Evolutionary conservation across 2,329 filamentous ascomycete genomes (phyloP).

Genomic region (Fusarium albidum): DNA sequence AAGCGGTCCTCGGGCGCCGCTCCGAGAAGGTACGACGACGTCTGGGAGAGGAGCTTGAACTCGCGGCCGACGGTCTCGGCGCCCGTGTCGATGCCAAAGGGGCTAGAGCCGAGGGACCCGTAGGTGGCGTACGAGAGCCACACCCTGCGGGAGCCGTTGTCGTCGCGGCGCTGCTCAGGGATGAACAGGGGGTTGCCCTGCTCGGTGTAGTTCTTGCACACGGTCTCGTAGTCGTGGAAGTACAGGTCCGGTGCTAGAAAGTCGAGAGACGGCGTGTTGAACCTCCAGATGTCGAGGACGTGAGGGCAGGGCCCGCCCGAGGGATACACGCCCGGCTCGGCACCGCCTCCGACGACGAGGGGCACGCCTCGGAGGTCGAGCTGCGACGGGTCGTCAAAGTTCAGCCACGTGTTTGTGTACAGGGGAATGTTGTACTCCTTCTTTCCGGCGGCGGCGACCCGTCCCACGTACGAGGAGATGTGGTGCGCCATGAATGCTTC

Average conservation of each 20-base stretch:
- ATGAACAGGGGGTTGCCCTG: slow-evolving; percentile 57
- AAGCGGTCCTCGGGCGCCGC: slow-evolving; percentile 44
- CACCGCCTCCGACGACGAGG: slow-evolving; percentile 47
- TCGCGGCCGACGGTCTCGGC: slow-evolving; percentile 42
- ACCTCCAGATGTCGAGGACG: slow-evolving; percentile 50
- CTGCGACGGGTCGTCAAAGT: slow-evolving; percentile 43
- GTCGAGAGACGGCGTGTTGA: slow-evolving; percentile 51
- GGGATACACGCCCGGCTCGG: slow-evolving; percentile 46
- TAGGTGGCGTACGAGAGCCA: slow-evolving; percentile 53
- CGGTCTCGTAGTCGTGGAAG: slow-evolving; percentile 55
- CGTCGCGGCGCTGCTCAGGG: slow-evolving; percentile 60
- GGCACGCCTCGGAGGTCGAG: slow-evolving; percentile 45
- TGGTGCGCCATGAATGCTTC: slow-evolving; percentile 50
- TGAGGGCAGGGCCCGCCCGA: slow-evolving; percentile 46
- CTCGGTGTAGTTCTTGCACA: slow-evolving; percentile 54
- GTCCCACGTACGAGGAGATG: slow-evolving; percentile 44
- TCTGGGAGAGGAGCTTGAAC: slow-evolving; percentile 44
- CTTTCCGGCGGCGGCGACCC: slow-evolving; percentile 47
- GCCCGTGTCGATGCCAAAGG: slow-evolving; percentile 52
- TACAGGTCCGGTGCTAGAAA: slow-evolving; percentile 59
- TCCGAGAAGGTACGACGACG: slow-evolving; percentile 39
- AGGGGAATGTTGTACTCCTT: slow-evolving; percentile 44
- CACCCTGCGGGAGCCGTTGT: slow-evolving; percentile 51
- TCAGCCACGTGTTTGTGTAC: slow-evolving; percentile 49
- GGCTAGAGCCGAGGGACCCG: slow-evolving; percentile 47